These are phyloP conservation scores for Coniophora puteana DNA, from an alignment of 1,284 basidiomycete genomes.

Conservation along the genomic window DNA sequence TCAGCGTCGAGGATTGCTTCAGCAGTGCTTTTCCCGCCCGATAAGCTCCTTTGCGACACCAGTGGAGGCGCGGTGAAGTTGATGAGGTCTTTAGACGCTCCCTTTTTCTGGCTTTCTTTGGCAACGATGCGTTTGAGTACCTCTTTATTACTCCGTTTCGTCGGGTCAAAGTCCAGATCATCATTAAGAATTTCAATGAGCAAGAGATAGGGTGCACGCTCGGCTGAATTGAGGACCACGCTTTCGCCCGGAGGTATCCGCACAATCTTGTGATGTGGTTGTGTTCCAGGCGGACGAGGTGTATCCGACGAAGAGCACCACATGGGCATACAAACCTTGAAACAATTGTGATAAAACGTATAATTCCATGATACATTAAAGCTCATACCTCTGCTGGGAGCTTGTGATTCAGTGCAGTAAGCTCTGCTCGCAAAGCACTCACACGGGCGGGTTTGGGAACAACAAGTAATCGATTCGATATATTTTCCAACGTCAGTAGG, in stretches of 20 bases:
- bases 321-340: conserved; percentile 92
- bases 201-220: conserved; percentile 91
- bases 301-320: conserved; percentile 84
- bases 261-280: conserved; percentile 92
- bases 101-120: conserved; percentile 63
- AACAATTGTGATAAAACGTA: conserved; percentile 9
- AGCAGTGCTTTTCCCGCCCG: conserved; percentile 23
- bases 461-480: conserved; percentile 88
- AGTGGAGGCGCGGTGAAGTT: conserved; percentile 34
- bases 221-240: conserved; percentile 97
- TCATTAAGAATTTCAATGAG: conserved; percentile 90
- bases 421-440: conserved; percentile 91
- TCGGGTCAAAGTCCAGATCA: conserved; percentile 94
- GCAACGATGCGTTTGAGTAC: conserved; percentile 79
- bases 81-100: conserved; percentile 49
- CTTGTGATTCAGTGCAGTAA: conserved; percentile 95
- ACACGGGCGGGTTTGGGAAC: conserved; percentile 94
- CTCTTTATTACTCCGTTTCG: conserved; percentile 81
- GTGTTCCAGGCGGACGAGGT: conserved; percentile 37
- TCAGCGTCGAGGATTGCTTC: conserved; percentile 19
- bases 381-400: conserved; percentile 83
- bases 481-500: conserved; percentile 85
- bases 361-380: conserved; percentile 5
- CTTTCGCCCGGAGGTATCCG: conserved; percentile 97
- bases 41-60: conserved; percentile 20